phyloP scores from a whole-genome alignment of 352 stramenopile species.

The Phytophthora podocarpi region DNA sequence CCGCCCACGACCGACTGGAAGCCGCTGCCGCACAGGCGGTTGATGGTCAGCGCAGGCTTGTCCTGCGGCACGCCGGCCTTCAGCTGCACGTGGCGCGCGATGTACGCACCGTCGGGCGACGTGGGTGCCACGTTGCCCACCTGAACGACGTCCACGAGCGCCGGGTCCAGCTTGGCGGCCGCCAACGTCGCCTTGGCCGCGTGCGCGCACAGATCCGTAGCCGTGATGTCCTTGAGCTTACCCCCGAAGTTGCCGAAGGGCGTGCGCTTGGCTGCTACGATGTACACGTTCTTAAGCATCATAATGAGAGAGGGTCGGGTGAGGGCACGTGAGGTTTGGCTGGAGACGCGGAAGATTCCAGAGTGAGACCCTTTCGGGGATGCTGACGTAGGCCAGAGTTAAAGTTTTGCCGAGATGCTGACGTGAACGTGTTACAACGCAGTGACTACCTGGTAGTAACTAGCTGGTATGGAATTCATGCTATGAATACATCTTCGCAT shows the following conservation, averaged over 20 bases:
- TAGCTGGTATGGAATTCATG: too few species aligned
- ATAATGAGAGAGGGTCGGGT: constrained; percentile 14
- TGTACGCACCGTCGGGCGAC: constrained; percentile 93
- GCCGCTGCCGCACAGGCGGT: constrained; percentile 96
- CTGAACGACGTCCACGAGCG: constrained; percentile 92
- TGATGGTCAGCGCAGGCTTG: constrained; percentile 95
- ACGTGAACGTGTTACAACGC: constrained; percentile 19
- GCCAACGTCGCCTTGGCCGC: constrained; percentile 87
- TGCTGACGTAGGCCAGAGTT: constrained; percentile 17
- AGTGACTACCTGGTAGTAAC: not conserved
- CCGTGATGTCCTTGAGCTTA: constrained; percentile 92
- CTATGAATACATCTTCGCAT: too few species aligned
- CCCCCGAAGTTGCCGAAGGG: constrained; percentile 95
- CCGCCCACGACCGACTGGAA: constrained; percentile 97
- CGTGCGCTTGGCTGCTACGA: constrained; percentile 96
- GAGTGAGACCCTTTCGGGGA: constrained; percentile 12
- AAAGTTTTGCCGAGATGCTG: constrained; percentile 28
- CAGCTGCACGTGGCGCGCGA: constrained; percentile 95
- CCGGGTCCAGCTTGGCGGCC: constrained; percentile 83
- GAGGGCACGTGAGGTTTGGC: not conserved
- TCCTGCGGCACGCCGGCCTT: constrained; percentile 90
- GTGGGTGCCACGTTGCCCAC: constrained; percentile 98
- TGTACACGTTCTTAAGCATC: constrained; percentile 91
- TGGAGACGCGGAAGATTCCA: constrained; percentile 16
- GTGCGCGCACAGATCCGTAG: constrained; percentile 91